phyloP scores from a whole-genome alignment of 2,329 filamentous ascomycete genomes.

The Monilinia fructigena region DNA sequence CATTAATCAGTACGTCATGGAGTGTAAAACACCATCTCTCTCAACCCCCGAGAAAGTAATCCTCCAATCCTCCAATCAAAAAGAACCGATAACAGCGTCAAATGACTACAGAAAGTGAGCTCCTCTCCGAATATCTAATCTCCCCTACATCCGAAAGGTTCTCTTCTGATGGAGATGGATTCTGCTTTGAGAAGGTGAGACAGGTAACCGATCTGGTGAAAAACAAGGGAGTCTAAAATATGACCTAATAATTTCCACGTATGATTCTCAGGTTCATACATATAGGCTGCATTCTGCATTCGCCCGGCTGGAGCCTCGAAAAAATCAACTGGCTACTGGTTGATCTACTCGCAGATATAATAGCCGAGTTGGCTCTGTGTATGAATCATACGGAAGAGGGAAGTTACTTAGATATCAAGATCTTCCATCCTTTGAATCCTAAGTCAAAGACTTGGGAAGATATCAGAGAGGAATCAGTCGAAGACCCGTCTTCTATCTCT shows the following conservation, averaged over 20 bases:
- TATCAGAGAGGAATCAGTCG: not conserved
- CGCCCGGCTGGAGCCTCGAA: not conserved
- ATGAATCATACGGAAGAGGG: too few species aligned
- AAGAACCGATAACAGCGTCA: not conserved
- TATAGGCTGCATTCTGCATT: not conserved
- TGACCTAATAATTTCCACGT: slow-evolving; percentile 9
- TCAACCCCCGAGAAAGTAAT: too few species aligned
- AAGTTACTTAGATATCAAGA: not conserved
- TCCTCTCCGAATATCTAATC: slow-evolving; percentile 42
- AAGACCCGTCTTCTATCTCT: not conserved
- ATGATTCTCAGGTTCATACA: slow-evolving; percentile 10
- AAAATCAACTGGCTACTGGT: slow-evolving; percentile 15
- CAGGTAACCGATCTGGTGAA: slow-evolving; percentile 45
- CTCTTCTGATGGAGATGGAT: slow-evolving; percentile 38
- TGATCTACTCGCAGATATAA: slow-evolving; percentile 1
- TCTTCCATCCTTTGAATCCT: not conserved
- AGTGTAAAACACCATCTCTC: slow-evolving; percentile 37
- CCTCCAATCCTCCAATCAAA: not conserved
- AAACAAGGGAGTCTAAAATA: not conserved
- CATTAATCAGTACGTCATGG: slow-evolving; percentile 35
- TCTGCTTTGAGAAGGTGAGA: slow-evolving; percentile 47
- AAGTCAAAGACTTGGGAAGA: not conserved
- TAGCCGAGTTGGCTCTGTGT: not conserved
- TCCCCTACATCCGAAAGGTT: slow-evolving; percentile 42
- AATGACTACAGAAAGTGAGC: slow-evolving; percentile 37